phyloP scores from a whole-genome alignment of 805 yeast genomes.

The Henningerozyma blattae region DNA sequence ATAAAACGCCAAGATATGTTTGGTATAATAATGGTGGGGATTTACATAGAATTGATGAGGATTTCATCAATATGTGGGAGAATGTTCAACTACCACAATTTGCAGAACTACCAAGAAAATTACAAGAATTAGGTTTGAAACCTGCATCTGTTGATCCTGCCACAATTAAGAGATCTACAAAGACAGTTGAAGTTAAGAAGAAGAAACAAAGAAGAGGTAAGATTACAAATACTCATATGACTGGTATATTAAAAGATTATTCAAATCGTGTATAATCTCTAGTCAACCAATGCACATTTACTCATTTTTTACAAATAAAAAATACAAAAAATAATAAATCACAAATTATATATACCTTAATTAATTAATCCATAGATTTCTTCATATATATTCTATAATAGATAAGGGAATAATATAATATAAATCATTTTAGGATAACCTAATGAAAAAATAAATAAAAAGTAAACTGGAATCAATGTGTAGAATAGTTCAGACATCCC shows the following conservation, averaged over 20 bases:
- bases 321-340: no score
- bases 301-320: not conserved
- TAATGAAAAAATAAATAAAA: no score
- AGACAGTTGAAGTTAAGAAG: constrained; percentile 57
- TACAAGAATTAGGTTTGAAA: constrained; percentile 77
- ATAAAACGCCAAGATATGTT: constrained; percentile 79
- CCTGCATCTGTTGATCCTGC: constrained; percentile 99
- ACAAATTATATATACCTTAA: no score
- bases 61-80: constrained; percentile 75
- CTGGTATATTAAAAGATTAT: constrained; percentile 88
- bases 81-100: constrained; percentile 68
- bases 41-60: constrained; percentile 53
- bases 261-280: constrained; percentile 25
- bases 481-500: no score
- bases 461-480: no score
- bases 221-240: constrained; percentile 92
- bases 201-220: constrained; percentile 89
- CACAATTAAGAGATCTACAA: constrained; percentile 53
- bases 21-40: constrained; percentile 85
- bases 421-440: no score
- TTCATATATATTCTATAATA: no score
- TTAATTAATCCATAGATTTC: no score
- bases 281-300: not conserved
- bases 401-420: no score
- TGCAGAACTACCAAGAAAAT: constrained; percentile 65